phyloP scores from a whole-genome alignment of 1,284 basidiomycete species.

The Vanrija pseudolonga region DNA sequence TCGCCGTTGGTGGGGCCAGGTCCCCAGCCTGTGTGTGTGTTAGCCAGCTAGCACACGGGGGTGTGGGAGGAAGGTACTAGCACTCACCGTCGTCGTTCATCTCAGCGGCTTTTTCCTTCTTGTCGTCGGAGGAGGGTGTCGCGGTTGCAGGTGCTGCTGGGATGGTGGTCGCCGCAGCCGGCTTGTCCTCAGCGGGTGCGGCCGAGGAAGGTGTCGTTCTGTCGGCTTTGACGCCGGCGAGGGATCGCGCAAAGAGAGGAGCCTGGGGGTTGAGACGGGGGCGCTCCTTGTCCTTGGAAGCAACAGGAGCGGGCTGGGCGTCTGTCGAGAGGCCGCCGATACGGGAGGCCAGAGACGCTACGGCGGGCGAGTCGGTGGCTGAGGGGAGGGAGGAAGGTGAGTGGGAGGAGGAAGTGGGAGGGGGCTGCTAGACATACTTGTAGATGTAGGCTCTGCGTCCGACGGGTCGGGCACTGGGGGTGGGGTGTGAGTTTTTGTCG shows the following conservation, averaged over 20 bases:
- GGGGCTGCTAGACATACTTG: not conserved
- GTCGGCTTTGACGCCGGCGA: conserved; percentile 37
- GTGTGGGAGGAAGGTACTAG: too few relatives aligned
- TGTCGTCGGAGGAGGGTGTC: not conserved
- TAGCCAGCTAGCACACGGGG: too few relatives aligned
- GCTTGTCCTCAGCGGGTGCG: conserved; percentile 1
- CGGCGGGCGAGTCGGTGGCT: conserved; percentile 19
- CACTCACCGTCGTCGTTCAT: conserved; percentile 13
- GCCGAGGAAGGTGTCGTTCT: conserved; percentile 7
- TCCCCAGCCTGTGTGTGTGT: conserved; percentile 1
- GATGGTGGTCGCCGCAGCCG: not conserved
- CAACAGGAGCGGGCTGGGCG: not conserved
- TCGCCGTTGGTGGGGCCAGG: not conserved
- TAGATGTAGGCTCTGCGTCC: not conserved
- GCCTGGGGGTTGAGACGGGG: conserved; percentile 30
- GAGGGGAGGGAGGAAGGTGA: conserved; percentile 2
- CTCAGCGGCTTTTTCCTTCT: conserved; percentile 1
- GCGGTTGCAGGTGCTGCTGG: not conserved
- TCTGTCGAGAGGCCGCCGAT: conserved; percentile 40
- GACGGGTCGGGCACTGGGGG: not conserved
- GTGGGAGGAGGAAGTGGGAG: not conserved
- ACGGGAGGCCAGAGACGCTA: conserved; percentile 34
- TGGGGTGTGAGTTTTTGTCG: not conserved
- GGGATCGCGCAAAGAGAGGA: conserved; percentile 36
- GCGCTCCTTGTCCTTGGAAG: conserved; percentile 11